Percentiles rank a stretch among this genome's conserved stretches.
Evolutionary conservation across 305 asterid species (phyloP).

Genomic region (Fraxinus xanthoxyloides): DNA sequence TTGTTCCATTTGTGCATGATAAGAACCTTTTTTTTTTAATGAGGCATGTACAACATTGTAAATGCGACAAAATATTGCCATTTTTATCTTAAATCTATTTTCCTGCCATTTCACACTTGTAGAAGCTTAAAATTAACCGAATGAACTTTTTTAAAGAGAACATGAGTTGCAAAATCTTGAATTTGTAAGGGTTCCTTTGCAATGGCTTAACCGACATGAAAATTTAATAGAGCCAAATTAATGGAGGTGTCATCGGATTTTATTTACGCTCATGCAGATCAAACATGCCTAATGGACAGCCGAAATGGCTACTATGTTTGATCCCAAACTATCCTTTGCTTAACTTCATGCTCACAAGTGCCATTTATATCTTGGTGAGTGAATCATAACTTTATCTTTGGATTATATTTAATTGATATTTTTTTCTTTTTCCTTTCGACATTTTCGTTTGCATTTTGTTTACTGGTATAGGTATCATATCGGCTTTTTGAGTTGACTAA

Average conservation of each 20-base stretch:
- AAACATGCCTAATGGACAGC: constrained; percentile 83
- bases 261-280: constrained; percentile 50
- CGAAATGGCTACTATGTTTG: constrained; percentile 82
- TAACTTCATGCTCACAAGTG: constrained; percentile 80
- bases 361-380: constrained; percentile 73
- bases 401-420: not conserved
- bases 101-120: not conserved
- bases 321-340: constrained; percentile 85
- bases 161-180: not conserved
- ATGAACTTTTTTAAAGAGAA: not conserved
- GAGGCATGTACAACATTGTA: not conserved
- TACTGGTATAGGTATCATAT: constrained; percentile 59
- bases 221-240: not conserved
- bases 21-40: not conserved
- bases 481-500: constrained; percentile 86
- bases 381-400: constrained; percentile 10
- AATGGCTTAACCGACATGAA: not conserved
- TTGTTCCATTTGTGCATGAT: not conserved
- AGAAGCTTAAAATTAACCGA: not conserved
- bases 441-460: not conserved
- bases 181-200: not conserved
- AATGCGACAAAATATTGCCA: not conserved
- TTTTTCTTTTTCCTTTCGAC: not conserved
- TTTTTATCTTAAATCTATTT: not conserved
- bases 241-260: not conserved